Evolutionary conservation across 768 basidiomycete genomes (phyloP), one percentile per base, ranked within the genome.

Genomic region (Phanerochaete carnosa): DNA sequence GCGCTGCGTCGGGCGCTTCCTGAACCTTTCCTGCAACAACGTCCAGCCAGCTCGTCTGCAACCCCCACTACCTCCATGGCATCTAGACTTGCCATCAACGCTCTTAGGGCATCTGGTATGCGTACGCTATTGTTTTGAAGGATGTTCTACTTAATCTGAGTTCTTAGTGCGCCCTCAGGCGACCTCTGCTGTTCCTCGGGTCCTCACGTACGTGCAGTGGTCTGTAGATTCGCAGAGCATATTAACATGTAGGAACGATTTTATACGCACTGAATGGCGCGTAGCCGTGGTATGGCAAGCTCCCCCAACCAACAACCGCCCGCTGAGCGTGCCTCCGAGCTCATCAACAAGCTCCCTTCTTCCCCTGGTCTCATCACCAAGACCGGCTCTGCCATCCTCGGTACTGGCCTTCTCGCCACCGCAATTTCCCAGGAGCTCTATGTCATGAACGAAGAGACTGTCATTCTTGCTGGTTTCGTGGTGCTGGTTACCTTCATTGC

Each of bases 401-500:
- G 94, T 70, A 92, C 93, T 16, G 94, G 92, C 69, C 79, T 92
- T 62, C 78, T 88, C 58, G 96, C 95, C 16, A 84, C 94, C 6
- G 95, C 95, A 71, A 95, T 98, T 76, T 96, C 94, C 15, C 91
- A 94, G 72, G 95, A 99, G 77, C 86, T 98, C 54, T 98, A 98
- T 71, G 96, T 99, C 62, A 86, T 96, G 70, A 97, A 97, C 74
- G 95, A 98, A 75, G 97, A 98, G 81, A 87, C 92, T 25, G 88
- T 98, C 65, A 82, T 98, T 49, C 86, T 92, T 35, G 80, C 88
- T 39, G 95, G 92, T 25, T 92, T 90, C 66, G 77, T 90, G 64
- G 87, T 95, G 62, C 85, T 97, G 69, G 84, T 93, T 65, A 82
- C 86, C 49, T 90, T 88, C 73, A 81, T 96, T 68, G 93, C 84